A percentile compares a stretch with the other conserved stretches of the same genome.
Conservation (phyloP, 164 flowering plant genomes). For the Nymphaea thermarum region DNA sequence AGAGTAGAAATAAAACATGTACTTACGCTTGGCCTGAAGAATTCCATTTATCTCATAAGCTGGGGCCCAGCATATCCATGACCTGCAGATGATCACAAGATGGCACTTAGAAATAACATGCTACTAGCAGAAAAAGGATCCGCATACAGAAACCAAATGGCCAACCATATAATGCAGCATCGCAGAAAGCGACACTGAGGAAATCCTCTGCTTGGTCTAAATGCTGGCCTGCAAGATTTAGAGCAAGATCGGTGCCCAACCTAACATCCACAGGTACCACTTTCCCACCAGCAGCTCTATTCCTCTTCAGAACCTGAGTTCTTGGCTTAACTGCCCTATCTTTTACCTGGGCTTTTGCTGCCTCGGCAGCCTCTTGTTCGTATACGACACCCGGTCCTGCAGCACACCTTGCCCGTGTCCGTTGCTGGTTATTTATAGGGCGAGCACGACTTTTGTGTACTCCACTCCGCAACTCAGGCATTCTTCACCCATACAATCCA, state of each 20-base stretch:
- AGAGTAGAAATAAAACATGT: too few species aligned
- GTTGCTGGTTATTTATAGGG: conserved; percentile 12
- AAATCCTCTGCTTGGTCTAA: conserved; percentile 3
- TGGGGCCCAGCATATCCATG: conserved; percentile 94
- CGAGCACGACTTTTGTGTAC: conserved; percentile 45
- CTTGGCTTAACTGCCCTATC: conserved; percentile 9
- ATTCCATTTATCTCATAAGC: conserved; percentile 95
- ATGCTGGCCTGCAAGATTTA: conserved; percentile 7
- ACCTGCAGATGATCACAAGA: conserved; percentile 33
- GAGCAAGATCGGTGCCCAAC: conserved; percentile 3
- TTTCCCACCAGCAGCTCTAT: conserved; percentile 7
- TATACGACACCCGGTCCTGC: conserved; percentile 18
- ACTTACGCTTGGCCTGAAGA: conserved; percentile 81
- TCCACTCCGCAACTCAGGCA: conserved; percentile 72
- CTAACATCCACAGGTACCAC: conserved; percentile 7
- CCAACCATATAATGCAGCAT: background rate
- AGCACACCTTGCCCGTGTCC: conserved; percentile 8
- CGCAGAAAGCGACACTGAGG: background rate
- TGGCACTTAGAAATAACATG: background rate
- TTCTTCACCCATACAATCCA: too few species aligned
- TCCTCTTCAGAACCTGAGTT: conserved; percentile 19
- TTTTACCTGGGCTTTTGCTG: conserved; percentile 1
- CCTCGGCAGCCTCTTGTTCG: conserved; percentile 34
- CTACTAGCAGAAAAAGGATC: background rate
- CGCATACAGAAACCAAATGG: background rate